Conservation (phyloP, 1,284 basidiomycete genomes). For the Grifola frondosa region DNA sequence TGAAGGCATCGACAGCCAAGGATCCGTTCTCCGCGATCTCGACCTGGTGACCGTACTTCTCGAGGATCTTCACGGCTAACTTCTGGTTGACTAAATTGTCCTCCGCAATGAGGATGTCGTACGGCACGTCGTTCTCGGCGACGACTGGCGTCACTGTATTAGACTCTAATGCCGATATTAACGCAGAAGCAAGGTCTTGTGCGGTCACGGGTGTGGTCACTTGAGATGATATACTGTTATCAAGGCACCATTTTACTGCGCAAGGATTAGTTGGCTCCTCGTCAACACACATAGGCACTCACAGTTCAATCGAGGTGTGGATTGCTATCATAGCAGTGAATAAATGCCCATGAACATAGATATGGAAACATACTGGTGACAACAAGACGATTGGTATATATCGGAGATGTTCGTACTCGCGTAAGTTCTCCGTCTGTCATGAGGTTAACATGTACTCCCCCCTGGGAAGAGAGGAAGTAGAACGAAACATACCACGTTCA, state of each 20-base stretch:
- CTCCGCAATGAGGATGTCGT: constrained; percentile 95
- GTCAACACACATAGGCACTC: constrained; percentile 38
- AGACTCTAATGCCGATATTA: constrained; percentile 93
- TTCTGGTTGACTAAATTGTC: constrained; percentile 99
- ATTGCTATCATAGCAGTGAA: constrained; percentile 29
- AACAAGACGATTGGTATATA: constrained; percentile 98
- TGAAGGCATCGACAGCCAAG: constrained; percentile 87
- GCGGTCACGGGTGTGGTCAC: constrained; percentile 89
- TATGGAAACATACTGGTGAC: constrained; percentile 51
- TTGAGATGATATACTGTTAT: constrained; percentile 89
- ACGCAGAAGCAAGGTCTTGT: constrained; percentile 89
- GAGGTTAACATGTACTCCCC: constrained; percentile 7
- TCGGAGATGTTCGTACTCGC: constrained; percentile 91
- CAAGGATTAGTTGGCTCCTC: constrained; percentile 4
- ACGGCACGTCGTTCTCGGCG: constrained; percentile 80
- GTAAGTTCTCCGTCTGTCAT: constrained; percentile 77
- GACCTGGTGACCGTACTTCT: constrained; percentile 94
- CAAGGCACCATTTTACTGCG: constrained; percentile 88
- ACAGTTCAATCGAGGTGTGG: constrained; percentile 74
- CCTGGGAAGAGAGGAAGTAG: constrained; percentile 1
- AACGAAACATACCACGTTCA: constrained; percentile 67
- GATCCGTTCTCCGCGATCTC: constrained; percentile 98
- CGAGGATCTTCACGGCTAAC: constrained; percentile 94
- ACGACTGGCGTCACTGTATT: constrained; percentile 84
- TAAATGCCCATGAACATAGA: background rate